Conservation (phyloP, 208 protist genomes). For the Wallacemonas sp. region DNA sequence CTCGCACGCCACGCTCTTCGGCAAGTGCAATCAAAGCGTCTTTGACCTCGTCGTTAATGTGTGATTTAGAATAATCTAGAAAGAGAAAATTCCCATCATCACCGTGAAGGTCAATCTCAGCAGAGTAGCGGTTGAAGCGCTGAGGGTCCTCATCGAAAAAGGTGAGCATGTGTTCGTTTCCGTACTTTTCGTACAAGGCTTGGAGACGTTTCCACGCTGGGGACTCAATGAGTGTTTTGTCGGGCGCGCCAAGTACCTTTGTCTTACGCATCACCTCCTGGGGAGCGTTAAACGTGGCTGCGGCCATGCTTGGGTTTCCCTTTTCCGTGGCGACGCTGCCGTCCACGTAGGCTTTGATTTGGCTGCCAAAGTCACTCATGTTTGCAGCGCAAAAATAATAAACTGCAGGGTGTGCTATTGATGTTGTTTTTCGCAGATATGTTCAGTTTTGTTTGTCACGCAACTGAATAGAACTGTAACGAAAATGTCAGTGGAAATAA, state of each 20-base stretch:
- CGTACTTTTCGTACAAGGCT: constrained; percentile 66
- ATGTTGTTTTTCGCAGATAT: background rate
- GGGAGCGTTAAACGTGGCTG: constrained; percentile 59
- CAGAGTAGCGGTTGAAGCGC: constrained; percentile 67
- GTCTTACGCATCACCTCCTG: constrained; percentile 58
- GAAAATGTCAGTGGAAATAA: too few species aligned
- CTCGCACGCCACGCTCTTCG: constrained; percentile 73
- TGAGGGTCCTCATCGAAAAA: constrained; percentile 65
- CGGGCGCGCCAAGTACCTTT: constrained; percentile 31
- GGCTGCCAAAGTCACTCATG: constrained; percentile 50
- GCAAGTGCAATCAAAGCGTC: constrained; percentile 83
- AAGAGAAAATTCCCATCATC: constrained; percentile 87
- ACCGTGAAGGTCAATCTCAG: constrained; percentile 58
- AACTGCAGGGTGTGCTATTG: too few species aligned
- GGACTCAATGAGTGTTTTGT: constrained; percentile 46
- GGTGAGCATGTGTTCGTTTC: constrained; percentile 57
- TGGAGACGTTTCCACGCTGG: constrained; percentile 62
- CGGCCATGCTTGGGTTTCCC: constrained; percentile 50
- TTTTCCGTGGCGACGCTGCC: constrained; percentile 27
- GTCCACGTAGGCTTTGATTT: constrained; percentile 46
- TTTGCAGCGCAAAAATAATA: background rate
- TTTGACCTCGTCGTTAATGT: constrained; percentile 94
- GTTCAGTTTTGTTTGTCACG: background rate
- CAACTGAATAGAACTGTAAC: background rate
- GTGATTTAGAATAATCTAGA: constrained; percentile 96